Base-by-base conservation (phyloP, 176 grass and related monocot genomes). In the Oryza officinalis region DNA sequence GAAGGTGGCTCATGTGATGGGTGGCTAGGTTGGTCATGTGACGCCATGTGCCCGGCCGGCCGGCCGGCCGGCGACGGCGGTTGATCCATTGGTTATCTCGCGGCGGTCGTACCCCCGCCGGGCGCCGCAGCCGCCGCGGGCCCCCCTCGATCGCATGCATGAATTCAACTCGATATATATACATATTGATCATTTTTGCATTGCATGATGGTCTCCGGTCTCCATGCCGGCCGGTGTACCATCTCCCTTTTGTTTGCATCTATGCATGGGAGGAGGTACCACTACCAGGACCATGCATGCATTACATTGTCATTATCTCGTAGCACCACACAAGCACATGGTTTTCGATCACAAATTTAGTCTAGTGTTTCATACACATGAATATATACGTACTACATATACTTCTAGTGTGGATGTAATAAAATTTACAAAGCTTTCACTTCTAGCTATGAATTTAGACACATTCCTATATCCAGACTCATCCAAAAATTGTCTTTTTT, bases 41-140 rank as follows among this genome's bases (percentile, higher is more conserved):
- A 54, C 41, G 86, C 86, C 86, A 88, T 88, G 86, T 88, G 86
- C 84, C 27, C 50, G 18, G 50, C 18, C 52, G 65, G 38, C 49
- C 49, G 64, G 38, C 79, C 47, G 47, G 47, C 47, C 47, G 15
- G 10, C 10, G 79, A 27, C 22, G 65, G 79, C 64, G 41, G 80
- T 78, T 66, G 85, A 65, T 78, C 80, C 27, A 23, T 87, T 73
- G 64, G 61, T 44, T 27, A 27, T 65, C 43, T 31, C 50, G 37
- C 13, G 14, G 70, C 67, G 52, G 52, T 57, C 17, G 52, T 57
- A 57, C 52, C 52, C 52, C n/a, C n/a, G 57, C 57, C 22, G 54
- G 38, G 69, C 44, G 41, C 68, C 60, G 43, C n/a, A n/a, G n/a
- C 69, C 69, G 4, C 37, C 61, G 7, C 3, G 30, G 52, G 22